Percentiles rank a stretch among this genome's conserved stretches.
Evolutionary conservation across 768 basidiomycete genomes (phyloP).

Genomic region (Hygrocybe coccinea): DNA sequence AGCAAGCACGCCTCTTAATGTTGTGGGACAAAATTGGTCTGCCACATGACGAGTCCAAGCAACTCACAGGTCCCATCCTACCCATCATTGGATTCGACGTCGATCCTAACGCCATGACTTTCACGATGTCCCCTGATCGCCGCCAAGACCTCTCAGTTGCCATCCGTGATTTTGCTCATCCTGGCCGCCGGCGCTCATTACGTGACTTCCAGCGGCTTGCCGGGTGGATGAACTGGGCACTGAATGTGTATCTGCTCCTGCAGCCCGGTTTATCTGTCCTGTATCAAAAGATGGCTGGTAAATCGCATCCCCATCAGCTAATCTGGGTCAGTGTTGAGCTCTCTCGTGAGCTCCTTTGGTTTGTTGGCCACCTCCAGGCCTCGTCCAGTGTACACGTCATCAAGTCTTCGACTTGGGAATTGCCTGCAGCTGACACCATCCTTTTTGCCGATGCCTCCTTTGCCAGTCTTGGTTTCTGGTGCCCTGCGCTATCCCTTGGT

Average conservation of each 20-base stretch:
- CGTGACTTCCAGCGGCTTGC: constrained; percentile 29
- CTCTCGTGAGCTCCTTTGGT: constrained; percentile 28
- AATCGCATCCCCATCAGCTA: constrained; percentile 6
- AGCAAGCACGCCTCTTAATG: constrained; percentile 31
- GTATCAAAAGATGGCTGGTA: constrained; percentile 30
- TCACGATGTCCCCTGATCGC: constrained; percentile 15
- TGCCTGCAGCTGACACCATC: constrained; percentile 6
- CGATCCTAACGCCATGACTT: constrained; percentile 29
- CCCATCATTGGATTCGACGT: constrained; percentile 38
- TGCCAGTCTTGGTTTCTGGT: constrained; percentile 16
- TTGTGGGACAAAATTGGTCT: constrained; percentile 40
- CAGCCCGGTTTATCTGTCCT: constrained; percentile 23
- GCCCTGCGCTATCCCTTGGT: constrained; percentile 17
- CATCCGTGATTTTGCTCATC: not conserved
- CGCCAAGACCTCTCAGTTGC: constrained; percentile 10
- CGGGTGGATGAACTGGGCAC: constrained; percentile 37
- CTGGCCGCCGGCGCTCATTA: constrained; percentile 11
- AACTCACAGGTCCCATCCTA: constrained; percentile 30
- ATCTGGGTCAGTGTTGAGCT: constrained; percentile 25
- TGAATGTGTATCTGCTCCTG: constrained; percentile 12
- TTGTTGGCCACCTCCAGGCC: constrained; percentile 16
- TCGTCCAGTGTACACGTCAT: constrained; percentile 21
- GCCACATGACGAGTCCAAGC: constrained; percentile 38
- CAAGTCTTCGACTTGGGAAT: constrained; percentile 15
- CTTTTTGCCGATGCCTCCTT: constrained; percentile 23